Evolutionary conservation across 192 early-diverging fungal species (phyloP), one percentile per base, ranked within the genome.

Genomic region (Jimgerdemannia lactiflua): DNA sequence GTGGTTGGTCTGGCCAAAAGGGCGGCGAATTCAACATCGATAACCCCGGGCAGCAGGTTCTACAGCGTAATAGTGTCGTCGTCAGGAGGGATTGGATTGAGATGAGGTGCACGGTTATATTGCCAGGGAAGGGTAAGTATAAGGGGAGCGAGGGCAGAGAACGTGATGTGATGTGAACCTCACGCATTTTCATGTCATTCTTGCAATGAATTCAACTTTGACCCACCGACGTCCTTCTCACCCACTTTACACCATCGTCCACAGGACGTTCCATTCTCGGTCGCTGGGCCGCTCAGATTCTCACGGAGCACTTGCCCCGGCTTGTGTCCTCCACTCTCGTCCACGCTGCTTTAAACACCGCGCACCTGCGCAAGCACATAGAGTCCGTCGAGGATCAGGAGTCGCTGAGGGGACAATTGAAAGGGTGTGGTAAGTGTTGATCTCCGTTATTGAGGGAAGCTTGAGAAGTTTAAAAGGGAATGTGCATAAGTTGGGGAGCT

Each of bases 371-470:
- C 18, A 59, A 18, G 9, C 65, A 85, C n/a, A 70, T 88, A 4
- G 76, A 79, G 14, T 79, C 84, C 42, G 70, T 86, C 11, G 87
- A 88, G 69, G 87, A 87, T 64, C 87, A 90, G 73, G 84, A 82
- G 10, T 67, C 43, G 9, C 74, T 90, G 59, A 80, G 89, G 14
- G 44, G 64, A 14, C 77, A 77, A 72, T 72, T 90, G 6, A 71
- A 39, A 6, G n/a, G 20, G 0, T 78, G 71, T 3, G 49, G 49
- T 59, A 59, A 59, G 49, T 59, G 14, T 59, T 59, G 0, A 29
- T 59, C 49, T 14, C 49, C 14, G 14, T 59, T 59, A 59, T 0
- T 59, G 14, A 59, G 49, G 14, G 49, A 59, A 59, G 6, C 6
- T 59, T 59, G 49, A 59, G 8, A 6, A 59, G 14, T 59, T 59